A percentile compares a stretch with the other conserved stretches of the same genome.
Evolutionary conservation across 176 grass and related monocot species (phyloP).

Genomic region (Phoenix roebelenii): DNA sequence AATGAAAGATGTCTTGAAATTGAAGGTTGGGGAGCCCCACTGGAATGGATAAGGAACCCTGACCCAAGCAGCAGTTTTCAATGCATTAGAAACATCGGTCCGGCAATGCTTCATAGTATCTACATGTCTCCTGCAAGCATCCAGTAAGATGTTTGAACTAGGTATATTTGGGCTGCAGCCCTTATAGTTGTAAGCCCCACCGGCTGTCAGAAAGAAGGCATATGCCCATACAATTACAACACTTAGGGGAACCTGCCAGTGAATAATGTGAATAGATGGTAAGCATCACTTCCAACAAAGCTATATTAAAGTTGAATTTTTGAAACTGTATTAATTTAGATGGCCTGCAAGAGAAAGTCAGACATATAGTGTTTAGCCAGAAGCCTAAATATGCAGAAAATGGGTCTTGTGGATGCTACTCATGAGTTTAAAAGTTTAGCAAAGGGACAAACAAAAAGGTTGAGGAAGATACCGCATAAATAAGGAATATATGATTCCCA

Average conservation of each 20-base stretch:
- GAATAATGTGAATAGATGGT: constrained; percentile 3
- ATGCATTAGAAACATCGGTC: constrained; percentile 96
- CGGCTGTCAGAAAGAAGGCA: constrained; percentile 90
- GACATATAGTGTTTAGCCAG: too few relatives aligned
- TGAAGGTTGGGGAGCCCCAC: constrained; percentile 83
- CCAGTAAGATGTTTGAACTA: constrained; percentile 92
- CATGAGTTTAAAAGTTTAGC: too few relatives aligned
- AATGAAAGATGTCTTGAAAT: constrained; percentile 73
- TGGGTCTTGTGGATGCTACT: too few relatives aligned
- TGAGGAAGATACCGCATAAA: constrained; percentile 70
- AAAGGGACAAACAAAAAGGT: neutral
- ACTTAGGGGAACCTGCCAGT: constrained; percentile 80
- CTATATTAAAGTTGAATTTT: too few relatives aligned
- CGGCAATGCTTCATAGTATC: constrained; percentile 73
- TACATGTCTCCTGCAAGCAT: constrained; percentile 67
- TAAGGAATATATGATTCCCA: constrained; percentile 82
- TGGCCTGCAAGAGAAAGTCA: too few relatives aligned
- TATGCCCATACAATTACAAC: constrained; percentile 95
- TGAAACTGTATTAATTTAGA: too few relatives aligned
- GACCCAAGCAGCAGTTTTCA: constrained; percentile 84
- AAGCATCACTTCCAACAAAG: too few relatives aligned
- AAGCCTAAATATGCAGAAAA: too few relatives aligned
- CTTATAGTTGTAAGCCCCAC: constrained; percentile 89
- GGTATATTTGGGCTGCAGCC: constrained; percentile 83
- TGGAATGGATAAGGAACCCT: constrained; percentile 93